Percentiles rank a stretch among this genome's conserved stretches.
Conservation (phyloP, 176 grass and related monocot genomes). For the Carex myosuroides region DNA sequence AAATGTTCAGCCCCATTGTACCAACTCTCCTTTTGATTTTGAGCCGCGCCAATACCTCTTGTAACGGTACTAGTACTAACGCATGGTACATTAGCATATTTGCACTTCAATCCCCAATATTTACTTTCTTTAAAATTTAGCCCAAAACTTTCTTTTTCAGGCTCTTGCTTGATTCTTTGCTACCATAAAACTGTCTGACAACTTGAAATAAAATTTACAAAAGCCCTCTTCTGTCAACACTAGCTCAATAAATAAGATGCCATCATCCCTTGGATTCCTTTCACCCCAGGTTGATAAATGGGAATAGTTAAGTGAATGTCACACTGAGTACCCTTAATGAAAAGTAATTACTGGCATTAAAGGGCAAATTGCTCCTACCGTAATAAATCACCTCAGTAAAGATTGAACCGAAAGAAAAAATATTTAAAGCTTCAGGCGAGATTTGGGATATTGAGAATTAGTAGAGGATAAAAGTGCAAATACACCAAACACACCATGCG, state of each 20-base stretch:
- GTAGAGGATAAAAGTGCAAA: background rate
- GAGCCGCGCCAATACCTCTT: slow-evolving; percentile 29
- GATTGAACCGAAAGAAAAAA: background rate
- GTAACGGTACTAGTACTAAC: background rate
- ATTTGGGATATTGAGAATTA: background rate
- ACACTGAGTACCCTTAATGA: background rate
- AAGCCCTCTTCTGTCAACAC: background rate
- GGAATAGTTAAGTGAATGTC: background rate
- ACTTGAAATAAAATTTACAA: background rate
- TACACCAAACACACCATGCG: background rate
- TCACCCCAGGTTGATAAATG: background rate
- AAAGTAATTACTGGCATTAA: background rate
- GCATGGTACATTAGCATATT: slow-evolving; percentile 10
- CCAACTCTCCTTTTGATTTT: slow-evolving; percentile 3
- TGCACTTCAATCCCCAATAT: slow-evolving; percentile 1
- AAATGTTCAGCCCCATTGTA: slow-evolving; percentile 1
- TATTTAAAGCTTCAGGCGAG: background rate
- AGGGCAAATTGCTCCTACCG: background rate
- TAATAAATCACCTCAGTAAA: background rate
- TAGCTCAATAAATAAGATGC: background rate
- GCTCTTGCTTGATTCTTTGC: background rate
- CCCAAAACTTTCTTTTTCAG: background rate
- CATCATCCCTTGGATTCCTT: background rate
- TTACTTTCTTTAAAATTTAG: background rate
- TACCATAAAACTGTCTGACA: background rate